Base-by-base conservation (phyloP, 176 grass and related monocot species). In the Bromus sterilis region DNA sequence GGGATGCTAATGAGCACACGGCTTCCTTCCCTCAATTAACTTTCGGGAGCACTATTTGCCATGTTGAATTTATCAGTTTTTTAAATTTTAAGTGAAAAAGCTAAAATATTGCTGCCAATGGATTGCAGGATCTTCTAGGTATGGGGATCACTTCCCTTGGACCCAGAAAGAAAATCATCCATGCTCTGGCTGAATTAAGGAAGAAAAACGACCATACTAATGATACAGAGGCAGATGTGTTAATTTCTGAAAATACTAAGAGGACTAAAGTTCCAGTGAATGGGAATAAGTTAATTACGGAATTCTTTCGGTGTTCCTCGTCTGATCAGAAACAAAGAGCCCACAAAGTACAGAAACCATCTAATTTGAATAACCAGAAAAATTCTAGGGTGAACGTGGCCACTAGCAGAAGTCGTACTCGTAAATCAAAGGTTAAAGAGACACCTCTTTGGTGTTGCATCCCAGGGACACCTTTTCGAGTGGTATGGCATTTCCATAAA, bases 201-300 rank as follows among this genome's bases (percentile, higher is more conserved):
- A 91, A 86, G 82, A 92, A 82, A 87, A 89, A 89, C 14, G 69
- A 86, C 78, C 70, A 84, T 63, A 64, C 78, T 29, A 79, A 72
- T 78, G 84, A 77, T 68, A 36, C 64, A 18, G 80, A 89, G 64
- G 85, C 46, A 68, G 60, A 84, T 66, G 20, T 62, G 36, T 67
- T 84, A 80, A 57, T 71, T 91, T 35, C 88, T 87, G 57, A 70
- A 74, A 86, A 56, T 75, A 75, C 34, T 20, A 85, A 86, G 78
- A 89, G 75, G 44, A 26, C 71, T 83, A 95, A 87, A 81, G 62
- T 75, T 53, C 56, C 78, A 21, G 64, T 76, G 4, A 72, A 78
- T 71, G 95, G 92, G 41, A 98, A 98, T 82, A 98, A 93, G 66
- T 89, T 98, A 83, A 98, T 98, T 56, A 98, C 92, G 0, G 78